Base-by-base conservation (phyloP, 495 filamentous ascomycete species). In the Endocarpon pusillum region DNA sequence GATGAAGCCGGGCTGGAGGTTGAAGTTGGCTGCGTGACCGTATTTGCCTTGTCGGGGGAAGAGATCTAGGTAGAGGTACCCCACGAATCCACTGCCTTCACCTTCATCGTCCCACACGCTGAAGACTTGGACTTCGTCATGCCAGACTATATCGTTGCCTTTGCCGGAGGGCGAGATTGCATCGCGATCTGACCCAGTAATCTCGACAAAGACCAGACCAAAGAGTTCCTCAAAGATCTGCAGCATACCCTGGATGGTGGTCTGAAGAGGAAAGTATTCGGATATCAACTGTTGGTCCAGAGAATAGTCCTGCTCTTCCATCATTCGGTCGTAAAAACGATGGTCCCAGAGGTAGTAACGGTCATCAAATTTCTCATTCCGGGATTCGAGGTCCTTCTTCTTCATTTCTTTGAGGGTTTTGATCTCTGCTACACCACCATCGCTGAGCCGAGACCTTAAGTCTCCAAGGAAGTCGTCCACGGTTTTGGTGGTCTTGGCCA, bases 201-300 rank as follows among this genome's bases (percentile, higher is more conserved):
- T 63, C 60, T 94, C 75, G 18, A 96, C 76, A 45, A 97, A 96
- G 11, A 75, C 78, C 7, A 97, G 61, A 16, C 89, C 89, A 43
- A 97, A 92, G 0, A 97, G 64, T 49, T 83, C 64, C 55, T 96
- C 87, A 42, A 97, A 96, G 44, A 94, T 93, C 46, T 74, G 62
- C 34, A 97, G 70, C 91, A 96, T 97, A 37, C 81, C 83, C 19
- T 67, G 61, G 33, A 97, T 79, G 2, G 83, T 91, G 3, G 72
- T 74, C 43, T 73, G 67, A 16, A 96, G 58, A 3, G 89, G 87
- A 64, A 96, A 97, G 55, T 89, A 96, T 52, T 97, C 84, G 16
- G 87, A 73, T 44, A 97, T 81, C 34, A 78, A 72, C 49, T 84
- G 71, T 41, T 92, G 81, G 47, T 97, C 85, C 21, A 97, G 69